A percentile compares a stretch with the other conserved stretches of the same genome.
Conservation (phyloP, 768 basidiomycete species). For the Lentinula sp. region DNA sequence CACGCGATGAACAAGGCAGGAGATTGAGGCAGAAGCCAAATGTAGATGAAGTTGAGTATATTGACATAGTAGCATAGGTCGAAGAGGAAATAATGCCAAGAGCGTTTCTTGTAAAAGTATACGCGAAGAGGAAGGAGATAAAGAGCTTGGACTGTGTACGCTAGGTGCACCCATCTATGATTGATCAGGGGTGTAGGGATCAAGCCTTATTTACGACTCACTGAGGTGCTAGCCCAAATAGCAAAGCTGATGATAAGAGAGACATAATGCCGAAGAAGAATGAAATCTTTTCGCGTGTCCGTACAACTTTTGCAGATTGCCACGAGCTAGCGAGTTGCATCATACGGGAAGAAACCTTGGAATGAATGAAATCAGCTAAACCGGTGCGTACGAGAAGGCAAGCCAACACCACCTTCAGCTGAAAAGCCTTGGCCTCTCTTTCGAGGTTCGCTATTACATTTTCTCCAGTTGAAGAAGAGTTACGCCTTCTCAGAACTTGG, state of each 20-base stretch:
- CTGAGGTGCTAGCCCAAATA: slow-evolving; percentile 85
- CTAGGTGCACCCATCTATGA: slow-evolving; percentile 78
- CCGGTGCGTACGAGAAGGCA: not conserved
- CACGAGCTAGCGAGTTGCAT: slow-evolving; percentile 74
- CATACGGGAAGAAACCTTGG: slow-evolving; percentile 75
- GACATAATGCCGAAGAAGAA: slow-evolving; percentile 96
- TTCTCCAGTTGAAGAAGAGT: slow-evolving; percentile 37
- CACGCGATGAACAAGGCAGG: slow-evolving; percentile 82
- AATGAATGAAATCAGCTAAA: not conserved
- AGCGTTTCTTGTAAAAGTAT: slow-evolving; percentile 86
- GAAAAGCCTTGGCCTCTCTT: slow-evolving; percentile 80
- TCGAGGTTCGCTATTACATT: slow-evolving; percentile 65
- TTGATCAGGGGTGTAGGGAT: slow-evolving; percentile 7
- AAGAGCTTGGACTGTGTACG: slow-evolving; percentile 73
- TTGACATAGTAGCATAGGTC: slow-evolving; percentile 93
- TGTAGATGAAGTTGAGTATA: slow-evolving; percentile 83
- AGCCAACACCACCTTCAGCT: slow-evolving; percentile 55
- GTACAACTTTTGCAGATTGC: slow-evolving; percentile 87
- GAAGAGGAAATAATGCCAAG: slow-evolving; percentile 93
- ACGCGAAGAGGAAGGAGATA: slow-evolving; percentile 80
- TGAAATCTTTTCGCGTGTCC: slow-evolving; percentile 80
- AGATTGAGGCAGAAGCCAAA: slow-evolving; percentile 84
- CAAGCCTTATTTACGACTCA: slow-evolving; percentile 31
- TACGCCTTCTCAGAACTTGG: slow-evolving; percentile 67
- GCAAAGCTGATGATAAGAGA: slow-evolving; percentile 73